Conservation (phyloP, 148 eudicot species). For the Amaranthus palmeri region DNA sequence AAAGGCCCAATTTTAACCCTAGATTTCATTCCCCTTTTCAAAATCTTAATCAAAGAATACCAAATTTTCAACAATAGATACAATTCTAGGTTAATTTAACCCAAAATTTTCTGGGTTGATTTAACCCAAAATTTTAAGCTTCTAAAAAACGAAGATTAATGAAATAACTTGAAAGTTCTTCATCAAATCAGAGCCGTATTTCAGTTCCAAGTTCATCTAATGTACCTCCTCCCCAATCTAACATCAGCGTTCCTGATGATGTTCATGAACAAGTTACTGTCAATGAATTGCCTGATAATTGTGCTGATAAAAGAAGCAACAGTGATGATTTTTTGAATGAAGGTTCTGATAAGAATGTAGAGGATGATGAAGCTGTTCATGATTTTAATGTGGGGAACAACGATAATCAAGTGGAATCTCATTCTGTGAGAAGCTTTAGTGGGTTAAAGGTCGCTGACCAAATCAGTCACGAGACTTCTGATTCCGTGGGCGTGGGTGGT, state of each 20-base stretch:
- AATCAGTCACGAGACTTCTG: constrained; percentile 26
- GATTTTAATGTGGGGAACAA: constrained; percentile 32
- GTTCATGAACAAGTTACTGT: constrained; percentile 39
- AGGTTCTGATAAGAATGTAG: constrained; percentile 27
- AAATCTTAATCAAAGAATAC: no score
- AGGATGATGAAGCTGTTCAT: constrained; percentile 29
- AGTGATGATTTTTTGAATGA: constrained; percentile 34
- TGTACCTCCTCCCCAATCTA: constrained; percentile 31
- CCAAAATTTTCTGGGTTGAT: no score
- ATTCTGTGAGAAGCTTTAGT: constrained; percentile 28
- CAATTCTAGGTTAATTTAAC: no score
- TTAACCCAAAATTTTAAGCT: no score
- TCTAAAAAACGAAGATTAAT: no score
- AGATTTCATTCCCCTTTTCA: no score
- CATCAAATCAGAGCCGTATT: constrained; percentile 52
- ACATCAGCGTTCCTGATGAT: constrained; percentile 35
- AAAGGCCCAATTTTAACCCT: no score
- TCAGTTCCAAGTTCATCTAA: constrained; percentile 48
- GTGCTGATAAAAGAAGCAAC: constrained; percentile 24
- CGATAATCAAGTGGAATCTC: constrained; percentile 28
- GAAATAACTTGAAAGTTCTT: no score
- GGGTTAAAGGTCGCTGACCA: constrained; percentile 34
- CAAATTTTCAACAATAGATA: no score
- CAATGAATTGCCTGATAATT: constrained; percentile 36
- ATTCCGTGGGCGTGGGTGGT: constrained; percentile 27